Conservation (phyloP, 1,139 yeast species). For the Sugiyamaella xylanicola region DNA sequence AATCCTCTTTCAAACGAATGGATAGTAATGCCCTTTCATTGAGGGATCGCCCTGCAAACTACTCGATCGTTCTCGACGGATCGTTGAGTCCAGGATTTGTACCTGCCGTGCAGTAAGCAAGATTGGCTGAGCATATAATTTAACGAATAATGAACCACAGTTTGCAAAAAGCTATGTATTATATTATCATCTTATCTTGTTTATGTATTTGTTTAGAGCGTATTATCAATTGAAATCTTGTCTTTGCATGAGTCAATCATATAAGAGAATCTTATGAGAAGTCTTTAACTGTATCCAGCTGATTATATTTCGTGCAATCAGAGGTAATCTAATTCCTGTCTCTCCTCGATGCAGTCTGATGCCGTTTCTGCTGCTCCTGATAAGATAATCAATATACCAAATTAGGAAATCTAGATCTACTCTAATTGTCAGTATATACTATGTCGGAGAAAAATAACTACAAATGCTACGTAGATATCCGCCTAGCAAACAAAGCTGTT, state of each 20-base stretch:
- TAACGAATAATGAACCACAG: background rate
- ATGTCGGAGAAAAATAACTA: too few species aligned
- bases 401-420: too few species aligned
- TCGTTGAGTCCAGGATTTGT: slow-evolving; percentile 27
- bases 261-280: too few species aligned
- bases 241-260: too few species aligned
- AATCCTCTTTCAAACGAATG: slow-evolving; percentile 3
- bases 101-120: slow-evolving; percentile 16
- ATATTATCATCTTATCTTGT: too few species aligned
- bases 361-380: background rate
- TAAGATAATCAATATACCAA: background rate
- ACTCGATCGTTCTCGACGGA: slow-evolving; percentile 26
- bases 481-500: too few species aligned
- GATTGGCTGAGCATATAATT: too few species aligned
- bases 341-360: background rate
- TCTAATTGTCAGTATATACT: background rate
- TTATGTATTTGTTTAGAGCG: too few species aligned
- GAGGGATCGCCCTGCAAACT: slow-evolving; percentile 16
- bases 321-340: background rate
- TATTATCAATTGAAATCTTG: too few species aligned
- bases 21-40: background rate
- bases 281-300: too few species aligned
- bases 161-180: background rate
- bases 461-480: too few species aligned
- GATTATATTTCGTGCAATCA: too few species aligned